phyloP scores from a whole-genome alignment of 1,139 yeast species.

The Yamadazyma sp. region DNA sequence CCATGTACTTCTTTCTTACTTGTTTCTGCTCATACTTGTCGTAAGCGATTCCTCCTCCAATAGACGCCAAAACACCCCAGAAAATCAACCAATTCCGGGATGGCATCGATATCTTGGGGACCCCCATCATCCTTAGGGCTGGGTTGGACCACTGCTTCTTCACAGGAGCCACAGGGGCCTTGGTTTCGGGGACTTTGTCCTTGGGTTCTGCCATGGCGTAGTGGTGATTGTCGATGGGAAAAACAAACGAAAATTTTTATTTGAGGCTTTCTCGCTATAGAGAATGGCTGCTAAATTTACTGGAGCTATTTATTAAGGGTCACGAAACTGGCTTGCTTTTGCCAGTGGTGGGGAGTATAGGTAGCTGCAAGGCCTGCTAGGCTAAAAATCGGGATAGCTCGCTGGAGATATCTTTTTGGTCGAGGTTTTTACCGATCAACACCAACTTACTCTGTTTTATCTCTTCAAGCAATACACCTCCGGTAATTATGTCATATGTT shows the following conservation, averaged over 20 bases:
- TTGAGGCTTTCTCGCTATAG: not conserved
- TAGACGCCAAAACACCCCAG: constrained; percentile 66
- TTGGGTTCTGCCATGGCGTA: constrained; percentile 3
- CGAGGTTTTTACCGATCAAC: constrained; percentile 73
- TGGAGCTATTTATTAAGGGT: no score
- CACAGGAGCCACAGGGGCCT: constrained; percentile 14
- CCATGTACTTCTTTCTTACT: constrained; percentile 67
- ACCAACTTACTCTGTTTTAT: constrained; percentile 59
- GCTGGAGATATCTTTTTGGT: constrained; percentile 25
- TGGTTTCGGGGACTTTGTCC: constrained; percentile 3
- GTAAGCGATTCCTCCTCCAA: constrained; percentile 73
- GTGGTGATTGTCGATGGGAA: not conserved
- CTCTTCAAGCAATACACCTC: constrained; percentile 39
- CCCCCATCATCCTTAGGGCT: constrained; percentile 85
- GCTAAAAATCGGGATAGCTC: constrained; percentile 19
- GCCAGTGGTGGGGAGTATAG: not conserved
- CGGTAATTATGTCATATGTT: constrained; percentile 76
- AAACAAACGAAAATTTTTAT: not conserved
- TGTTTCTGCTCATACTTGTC: constrained; percentile 74
- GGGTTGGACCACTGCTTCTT: constrained; percentile 74
- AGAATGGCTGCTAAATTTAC: constrained; percentile 3
- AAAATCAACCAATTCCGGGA: constrained; percentile 93
- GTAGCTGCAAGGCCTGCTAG: not conserved
- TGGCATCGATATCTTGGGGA: constrained; percentile 75
- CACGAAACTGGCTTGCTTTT: no score